These are phyloP conservation scores for Fusarium sp. DNA, from an alignment of 2,329 filamentous ascomycete genomes.

Conservation along the genomic window DNA sequence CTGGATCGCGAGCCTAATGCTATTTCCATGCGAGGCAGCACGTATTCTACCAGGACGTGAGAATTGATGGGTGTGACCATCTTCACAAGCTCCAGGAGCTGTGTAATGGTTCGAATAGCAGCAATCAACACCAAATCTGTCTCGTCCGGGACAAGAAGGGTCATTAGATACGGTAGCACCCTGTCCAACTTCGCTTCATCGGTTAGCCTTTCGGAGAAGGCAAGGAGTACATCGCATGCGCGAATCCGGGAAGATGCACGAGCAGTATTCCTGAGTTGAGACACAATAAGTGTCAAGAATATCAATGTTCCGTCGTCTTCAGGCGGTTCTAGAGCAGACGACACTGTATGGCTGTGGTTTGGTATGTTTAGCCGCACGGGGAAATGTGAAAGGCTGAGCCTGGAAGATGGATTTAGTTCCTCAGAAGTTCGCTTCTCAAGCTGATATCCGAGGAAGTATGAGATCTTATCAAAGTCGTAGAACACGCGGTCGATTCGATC, in stretches of 20 bases:
- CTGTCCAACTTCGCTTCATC: slow-evolving; percentile 97
- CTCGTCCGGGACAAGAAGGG: slow-evolving; percentile 79
- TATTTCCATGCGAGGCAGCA: slow-evolving; percentile 72
- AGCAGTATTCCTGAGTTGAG: slow-evolving; percentile 89
- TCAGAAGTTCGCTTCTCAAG: slow-evolving; percentile 58
- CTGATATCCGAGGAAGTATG: slow-evolving; percentile 87
- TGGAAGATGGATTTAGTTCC: slow-evolving; percentile 46
- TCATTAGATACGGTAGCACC: slow-evolving; percentile 89
- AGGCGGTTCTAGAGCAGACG: slow-evolving; percentile 69
- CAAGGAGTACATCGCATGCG: slow-evolving; percentile 90
- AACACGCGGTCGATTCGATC: slow-evolving; percentile 94
- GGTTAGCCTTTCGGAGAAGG: slow-evolving; percentile 89
- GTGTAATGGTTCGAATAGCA: slow-evolving; percentile 86
- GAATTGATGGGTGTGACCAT: slow-evolving; percentile 86
- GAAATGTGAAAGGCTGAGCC: slow-evolving; percentile 72
- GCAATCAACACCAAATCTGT: slow-evolving; percentile 87
- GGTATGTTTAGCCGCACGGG: slow-evolving; percentile 89
- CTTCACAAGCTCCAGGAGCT: slow-evolving; percentile 86
- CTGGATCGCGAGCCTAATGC: slow-evolving; percentile 60
- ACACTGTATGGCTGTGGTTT: slow-evolving; percentile 80
- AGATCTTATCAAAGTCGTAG: slow-evolving; percentile 97
- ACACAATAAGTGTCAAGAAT: slow-evolving; percentile 88
- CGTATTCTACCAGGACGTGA: slow-evolving; percentile 76
- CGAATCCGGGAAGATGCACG: slow-evolving; percentile 87
- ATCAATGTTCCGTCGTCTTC: slow-evolving; percentile 92